phyloP scores from a whole-genome alignment of 257 asterid genomes.

The Fraxinus excelsior region DNA sequence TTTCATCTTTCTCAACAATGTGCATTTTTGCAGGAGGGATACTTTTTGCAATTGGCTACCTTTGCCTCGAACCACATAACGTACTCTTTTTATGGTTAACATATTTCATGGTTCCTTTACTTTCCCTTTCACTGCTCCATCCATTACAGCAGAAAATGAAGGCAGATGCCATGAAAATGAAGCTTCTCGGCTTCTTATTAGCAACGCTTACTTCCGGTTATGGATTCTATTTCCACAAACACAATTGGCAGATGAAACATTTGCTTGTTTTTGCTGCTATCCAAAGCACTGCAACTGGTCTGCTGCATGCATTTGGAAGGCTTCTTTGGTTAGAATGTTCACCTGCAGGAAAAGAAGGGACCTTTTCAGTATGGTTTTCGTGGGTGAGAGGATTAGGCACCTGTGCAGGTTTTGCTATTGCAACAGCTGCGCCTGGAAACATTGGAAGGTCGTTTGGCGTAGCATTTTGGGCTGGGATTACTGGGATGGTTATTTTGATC shows the following conservation, averaged over 20 bases:
- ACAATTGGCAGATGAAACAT: constrained; percentile 46
- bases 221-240: constrained; percentile 61
- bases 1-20: constrained; percentile 74
- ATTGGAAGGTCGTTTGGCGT: constrained; percentile 62
- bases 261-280: constrained; percentile 63
- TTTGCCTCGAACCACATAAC: constrained; percentile 45
- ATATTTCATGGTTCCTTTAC: constrained; percentile 70
- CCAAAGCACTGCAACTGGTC: constrained; percentile 75
- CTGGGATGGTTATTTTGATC: constrained; percentile 58
- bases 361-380: constrained; percentile 82
- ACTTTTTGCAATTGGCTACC: constrained; percentile 63
- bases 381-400: constrained; percentile 71
- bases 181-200: constrained; percentile 72
- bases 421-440: constrained; percentile 62
- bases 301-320: constrained; percentile 77
- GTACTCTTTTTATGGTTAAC: constrained; percentile 59
- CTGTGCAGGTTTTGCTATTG: constrained; percentile 70
- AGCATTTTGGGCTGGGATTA: constrained; percentile 53
- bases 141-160: constrained; percentile 64
- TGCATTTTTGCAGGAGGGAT: constrained; percentile 69
- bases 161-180: constrained; percentile 86
- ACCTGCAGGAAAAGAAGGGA: constrained; percentile 89
- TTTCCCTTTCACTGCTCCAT: constrained; percentile 67
- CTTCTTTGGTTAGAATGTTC: constrained; percentile 78
- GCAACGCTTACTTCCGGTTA: constrained; percentile 69